These are phyloP conservation scores for Leptographium wingfieldii DNA, from an alignment of 2,329 filamentous ascomycete species.

Conservation along the genomic window DNA sequence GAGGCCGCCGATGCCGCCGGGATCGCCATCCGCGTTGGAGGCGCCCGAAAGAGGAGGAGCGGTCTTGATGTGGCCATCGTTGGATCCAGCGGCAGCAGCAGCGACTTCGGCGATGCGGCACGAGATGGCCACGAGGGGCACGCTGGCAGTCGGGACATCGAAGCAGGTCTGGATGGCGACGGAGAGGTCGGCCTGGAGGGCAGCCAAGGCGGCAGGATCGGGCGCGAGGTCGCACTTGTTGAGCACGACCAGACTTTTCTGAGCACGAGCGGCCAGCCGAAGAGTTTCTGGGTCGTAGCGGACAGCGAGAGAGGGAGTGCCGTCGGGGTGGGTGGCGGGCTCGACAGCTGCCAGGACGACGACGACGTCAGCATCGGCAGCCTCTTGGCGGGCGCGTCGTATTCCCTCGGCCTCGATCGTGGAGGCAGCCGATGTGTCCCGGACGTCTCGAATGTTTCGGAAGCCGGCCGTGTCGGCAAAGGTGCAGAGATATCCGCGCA, in stretches of 20 bases:
- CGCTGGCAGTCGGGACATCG: neutral
- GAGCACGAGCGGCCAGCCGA: conserved; percentile 34
- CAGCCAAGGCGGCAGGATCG: conserved; percentile 21
- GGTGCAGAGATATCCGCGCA: conserved; percentile 83
- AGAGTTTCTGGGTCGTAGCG: conserved; percentile 43
- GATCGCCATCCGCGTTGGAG: conserved; percentile 21
- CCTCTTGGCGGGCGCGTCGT: conserved; percentile 67
- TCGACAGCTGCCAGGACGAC: conserved; percentile 72
- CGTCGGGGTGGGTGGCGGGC: neutral
- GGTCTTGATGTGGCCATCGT: neutral
- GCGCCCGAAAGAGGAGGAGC: no score
- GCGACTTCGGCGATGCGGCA: conserved; percentile 5
- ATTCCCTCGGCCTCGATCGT: conserved; percentile 71
- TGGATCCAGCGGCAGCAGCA: neutral
- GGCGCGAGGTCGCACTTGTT: conserved; percentile 49
- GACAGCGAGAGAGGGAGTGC: conserved; percentile 20
- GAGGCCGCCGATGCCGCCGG: conserved; percentile 49
- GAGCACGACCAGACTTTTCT: conserved; percentile 39
- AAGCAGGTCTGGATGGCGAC: conserved; percentile 5
- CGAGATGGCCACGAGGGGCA: conserved; percentile 1
- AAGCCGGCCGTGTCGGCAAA: conserved; percentile 93
- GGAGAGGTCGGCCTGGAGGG: conserved; percentile 22
- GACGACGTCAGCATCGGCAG: conserved; percentile 72
- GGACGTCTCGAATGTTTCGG: conserved; percentile 22
- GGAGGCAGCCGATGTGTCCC: no score